A percentile compares a stretch with the other conserved stretches of the same genome.
Evolutionary conservation across 2,329 filamentous ascomycete genomes (phyloP).

Genomic region (Ophiosphaerella korrae): DNA sequence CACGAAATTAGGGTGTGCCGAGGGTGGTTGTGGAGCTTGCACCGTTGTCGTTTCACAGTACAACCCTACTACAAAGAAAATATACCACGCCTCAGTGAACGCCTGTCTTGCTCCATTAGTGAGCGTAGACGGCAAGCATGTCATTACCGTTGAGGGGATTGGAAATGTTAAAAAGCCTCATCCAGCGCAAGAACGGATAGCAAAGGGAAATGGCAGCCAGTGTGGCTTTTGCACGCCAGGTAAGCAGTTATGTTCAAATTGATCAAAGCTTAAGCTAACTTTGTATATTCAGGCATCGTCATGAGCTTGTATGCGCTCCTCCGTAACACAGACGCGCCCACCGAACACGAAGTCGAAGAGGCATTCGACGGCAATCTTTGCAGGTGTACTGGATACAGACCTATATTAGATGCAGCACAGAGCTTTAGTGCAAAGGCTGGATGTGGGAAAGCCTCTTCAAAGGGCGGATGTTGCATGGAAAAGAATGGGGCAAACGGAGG

Average conservation of each 20-base stretch:
- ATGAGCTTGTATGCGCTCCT: constrained; percentile 95
- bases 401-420: constrained; percentile 91
- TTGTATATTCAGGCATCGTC: constrained; percentile 70
- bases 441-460: constrained; percentile 61
- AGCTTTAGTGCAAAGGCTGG: constrained; percentile 72
- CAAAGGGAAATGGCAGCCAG: constrained; percentile 89
- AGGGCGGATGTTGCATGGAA: constrained; percentile 76
- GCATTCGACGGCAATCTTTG: constrained; percentile 97
- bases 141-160: constrained; percentile 96
- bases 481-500: constrained; percentile 50
- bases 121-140: constrained; percentile 95
- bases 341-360: constrained; percentile 86
- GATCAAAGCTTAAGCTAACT: not conserved
- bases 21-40: constrained; percentile 95
- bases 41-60: constrained; percentile 93
- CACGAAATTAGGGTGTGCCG: constrained; percentile 94
- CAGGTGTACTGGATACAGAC: constrained; percentile 91
- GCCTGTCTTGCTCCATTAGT: constrained; percentile 92
- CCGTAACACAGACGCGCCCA: constrained; percentile 78
- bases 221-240: constrained; percentile 90
- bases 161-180: constrained; percentile 86
- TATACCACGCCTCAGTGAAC: constrained; percentile 97
- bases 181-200: constrained; percentile 87
- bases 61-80: constrained; percentile 87
- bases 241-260: not conserved